Conservation (phyloP, 805 yeast genomes). For the Hyphopichia homilentoma region DNA sequence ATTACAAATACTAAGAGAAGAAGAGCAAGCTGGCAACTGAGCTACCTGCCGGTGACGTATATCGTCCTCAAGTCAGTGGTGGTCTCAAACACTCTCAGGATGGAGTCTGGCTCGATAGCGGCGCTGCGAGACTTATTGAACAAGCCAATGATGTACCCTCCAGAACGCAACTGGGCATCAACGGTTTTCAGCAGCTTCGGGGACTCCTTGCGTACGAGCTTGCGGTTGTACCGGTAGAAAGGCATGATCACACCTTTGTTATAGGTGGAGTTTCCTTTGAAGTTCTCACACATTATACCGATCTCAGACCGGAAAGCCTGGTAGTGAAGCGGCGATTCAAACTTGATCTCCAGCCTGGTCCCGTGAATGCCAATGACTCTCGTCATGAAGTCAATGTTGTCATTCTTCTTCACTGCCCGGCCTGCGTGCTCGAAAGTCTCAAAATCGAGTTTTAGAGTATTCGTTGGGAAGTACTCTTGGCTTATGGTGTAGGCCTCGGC, state of each 20-base stretch:
- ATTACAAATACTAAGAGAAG: conserved; percentile 35
- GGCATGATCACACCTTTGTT: conserved; percentile 54
- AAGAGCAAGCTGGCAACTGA: conserved; percentile 22
- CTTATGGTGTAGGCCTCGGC: conserved; percentile 44
- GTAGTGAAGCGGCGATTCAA: conserved; percentile 39
- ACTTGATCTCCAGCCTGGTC: conserved; percentile 14
- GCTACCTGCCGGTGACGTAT: conserved; percentile 24
- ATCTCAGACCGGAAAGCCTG: conserved; percentile 47
- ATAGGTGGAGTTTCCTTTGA: conserved; percentile 26
- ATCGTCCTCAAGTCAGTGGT: conserved; percentile 47
- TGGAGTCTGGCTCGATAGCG: conserved; percentile 27
- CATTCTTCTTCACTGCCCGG: conserved; percentile 24
- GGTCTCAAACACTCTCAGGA: conserved; percentile 45
- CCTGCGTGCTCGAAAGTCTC: conserved; percentile 40
- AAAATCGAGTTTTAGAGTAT: conserved; percentile 39
- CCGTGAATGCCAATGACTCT: conserved; percentile 46
- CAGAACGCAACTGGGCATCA: conserved; percentile 46
- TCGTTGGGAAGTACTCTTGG: conserved; percentile 40
- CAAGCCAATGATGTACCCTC: conserved; percentile 49
- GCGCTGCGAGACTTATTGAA: conserved; percentile 39
- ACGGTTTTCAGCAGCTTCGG: conserved; percentile 14
- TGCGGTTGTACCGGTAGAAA: conserved; percentile 41
- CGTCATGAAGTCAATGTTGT: conserved; percentile 28
- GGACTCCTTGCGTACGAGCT: conserved; percentile 36
- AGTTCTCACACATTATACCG: conserved; percentile 43